Evolutionary conservation across 1,284 basidiomycete genomes (phyloP).

Genomic region (Fistulina hepatica): DNA sequence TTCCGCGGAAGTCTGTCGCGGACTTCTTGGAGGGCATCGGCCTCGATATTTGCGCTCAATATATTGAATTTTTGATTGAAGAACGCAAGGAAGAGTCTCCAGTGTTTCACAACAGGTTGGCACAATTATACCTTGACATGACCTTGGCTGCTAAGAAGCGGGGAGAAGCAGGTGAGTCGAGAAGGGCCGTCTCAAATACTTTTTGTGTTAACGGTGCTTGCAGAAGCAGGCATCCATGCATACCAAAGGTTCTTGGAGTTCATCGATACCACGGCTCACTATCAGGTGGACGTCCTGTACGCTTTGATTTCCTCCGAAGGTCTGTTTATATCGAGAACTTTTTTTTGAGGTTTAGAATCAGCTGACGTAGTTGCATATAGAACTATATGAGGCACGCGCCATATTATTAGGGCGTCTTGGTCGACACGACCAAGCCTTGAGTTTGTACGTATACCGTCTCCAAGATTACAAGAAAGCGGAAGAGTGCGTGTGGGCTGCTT

Average conservation of each 20-base stretch:
- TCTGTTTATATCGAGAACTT: slow-evolving; percentile 20
- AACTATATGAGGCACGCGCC: slow-evolving; percentile 81
- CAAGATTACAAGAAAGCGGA: slow-evolving; percentile 81
- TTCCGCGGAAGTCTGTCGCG: slow-evolving; percentile 69
- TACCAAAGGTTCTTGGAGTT: slow-evolving; percentile 72
- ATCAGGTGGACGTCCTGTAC: slow-evolving; percentile 74
- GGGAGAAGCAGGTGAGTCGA: slow-evolving; percentile 40
- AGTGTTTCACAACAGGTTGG: slow-evolving; percentile 79
- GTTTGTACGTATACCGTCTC: slow-evolving; percentile 84
- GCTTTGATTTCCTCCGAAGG: slow-evolving; percentile 67
- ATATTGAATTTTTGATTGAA: slow-evolving; percentile 81
- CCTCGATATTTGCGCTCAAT: slow-evolving; percentile 57
- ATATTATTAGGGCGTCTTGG: slow-evolving; percentile 84
- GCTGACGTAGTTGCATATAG: too few relatives aligned
- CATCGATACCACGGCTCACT: slow-evolving; percentile 61
- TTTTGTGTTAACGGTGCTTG: slow-evolving; percentile 1
- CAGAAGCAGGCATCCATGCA: slow-evolving; percentile 34
- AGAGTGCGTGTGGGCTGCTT: slow-evolving; percentile 41
- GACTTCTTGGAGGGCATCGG: slow-evolving; percentile 70
- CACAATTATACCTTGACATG: slow-evolving; percentile 72
- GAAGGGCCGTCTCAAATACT: neutral
- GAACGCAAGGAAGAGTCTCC: slow-evolving; percentile 60
- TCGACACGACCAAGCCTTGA: slow-evolving; percentile 85
- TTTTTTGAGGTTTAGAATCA: slow-evolving; percentile 2
- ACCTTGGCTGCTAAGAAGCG: slow-evolving; percentile 43